phyloP scores from a whole-genome alignment of 805 yeast genomes.

The Metschnikowia colocasiae region DNA sequence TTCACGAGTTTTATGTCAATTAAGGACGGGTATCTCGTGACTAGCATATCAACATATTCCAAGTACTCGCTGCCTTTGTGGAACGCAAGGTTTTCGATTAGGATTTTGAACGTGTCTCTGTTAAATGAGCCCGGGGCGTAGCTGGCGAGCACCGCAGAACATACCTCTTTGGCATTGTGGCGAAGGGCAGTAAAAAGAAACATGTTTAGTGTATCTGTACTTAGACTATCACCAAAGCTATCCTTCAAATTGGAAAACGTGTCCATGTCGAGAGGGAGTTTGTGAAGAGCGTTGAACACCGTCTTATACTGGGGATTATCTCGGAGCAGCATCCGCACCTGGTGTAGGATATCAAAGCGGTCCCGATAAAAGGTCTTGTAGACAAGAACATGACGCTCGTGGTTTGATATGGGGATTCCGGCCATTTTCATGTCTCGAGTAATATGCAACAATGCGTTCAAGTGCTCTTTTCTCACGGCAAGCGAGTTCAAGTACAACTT shows the following conservation, averaged over 20 bases:
- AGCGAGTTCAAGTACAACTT: slow-evolving; percentile 19
- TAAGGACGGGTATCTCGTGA: slow-evolving; percentile 3
- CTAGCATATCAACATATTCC: background rate
- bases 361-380: slow-evolving; percentile 33
- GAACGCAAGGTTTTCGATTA: slow-evolving; percentile 15
- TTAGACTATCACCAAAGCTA: slow-evolving; percentile 12
- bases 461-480: slow-evolving; percentile 19
- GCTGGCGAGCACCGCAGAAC: slow-evolving; percentile 20
- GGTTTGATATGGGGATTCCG: slow-evolving; percentile 26
- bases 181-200: slow-evolving; percentile 29
- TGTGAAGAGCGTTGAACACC: background rate
- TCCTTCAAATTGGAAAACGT: slow-evolving; percentile 20
- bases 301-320: background rate
- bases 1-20: slow-evolving; percentile 22
- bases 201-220: slow-evolving; percentile 22
- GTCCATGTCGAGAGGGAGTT: slow-evolving; percentile 19
- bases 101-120: slow-evolving; percentile 13
- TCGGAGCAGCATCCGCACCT: slow-evolving; percentile 8
- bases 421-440: slow-evolving; percentile 26
- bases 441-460: slow-evolving; percentile 22
- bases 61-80: background rate
- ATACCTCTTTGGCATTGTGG: slow-evolving; percentile 22
- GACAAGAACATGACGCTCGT: slow-evolving; percentile 29
- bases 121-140: slow-evolving; percentile 7
- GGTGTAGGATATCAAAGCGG: slow-evolving; percentile 19